phyloP scores from a whole-genome alignment of 495 filamentous ascomycete species.

The Glonium stellatum region DNA sequence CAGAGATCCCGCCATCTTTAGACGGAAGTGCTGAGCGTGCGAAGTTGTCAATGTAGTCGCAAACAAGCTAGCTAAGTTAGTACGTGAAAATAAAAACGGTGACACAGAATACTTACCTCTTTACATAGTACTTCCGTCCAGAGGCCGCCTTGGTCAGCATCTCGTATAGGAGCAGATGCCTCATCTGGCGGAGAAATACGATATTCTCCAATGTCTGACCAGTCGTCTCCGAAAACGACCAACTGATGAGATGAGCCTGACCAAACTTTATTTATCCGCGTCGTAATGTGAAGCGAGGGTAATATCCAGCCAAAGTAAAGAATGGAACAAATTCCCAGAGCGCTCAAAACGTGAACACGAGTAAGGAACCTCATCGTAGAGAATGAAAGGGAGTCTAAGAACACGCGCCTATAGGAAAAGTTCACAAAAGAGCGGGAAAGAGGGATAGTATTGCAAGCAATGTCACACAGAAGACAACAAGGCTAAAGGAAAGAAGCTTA shows the following conservation, averaged over 20 bases:
- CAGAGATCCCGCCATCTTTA: conserved; percentile 4
- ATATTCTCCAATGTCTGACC: conserved; percentile 23
- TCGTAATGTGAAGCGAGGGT: conserved; percentile 12
- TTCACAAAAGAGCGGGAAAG: not conserved
- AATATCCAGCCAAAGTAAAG: conserved; percentile 18
- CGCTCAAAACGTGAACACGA: conserved; percentile 8
- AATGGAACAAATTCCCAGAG: not conserved
- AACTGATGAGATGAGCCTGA: conserved; percentile 15
- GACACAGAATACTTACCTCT: conserved; percentile 7
- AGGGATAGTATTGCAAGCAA: not conserved
- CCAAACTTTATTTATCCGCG: conserved; percentile 20
- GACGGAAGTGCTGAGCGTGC: conserved; percentile 14
- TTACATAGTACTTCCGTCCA: conserved; percentile 22
- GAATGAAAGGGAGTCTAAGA: not conserved
- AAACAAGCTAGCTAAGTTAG: conserved; percentile 12
- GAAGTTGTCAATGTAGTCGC: conserved; percentile 23
- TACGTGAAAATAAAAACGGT: not conserved
- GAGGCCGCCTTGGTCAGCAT: conserved; percentile 17
- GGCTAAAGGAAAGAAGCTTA: not conserved
- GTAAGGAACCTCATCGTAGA: conserved; percentile 19
- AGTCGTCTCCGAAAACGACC: conserved; percentile 26
- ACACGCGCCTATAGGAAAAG: not conserved
- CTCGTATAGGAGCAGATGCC: conserved; percentile 8
- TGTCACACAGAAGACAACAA: not conserved
- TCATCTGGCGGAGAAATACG: conserved; percentile 21